Base-by-base conservation (phyloP, 257 asterid genomes). In the Petunia axillaris region DNA sequence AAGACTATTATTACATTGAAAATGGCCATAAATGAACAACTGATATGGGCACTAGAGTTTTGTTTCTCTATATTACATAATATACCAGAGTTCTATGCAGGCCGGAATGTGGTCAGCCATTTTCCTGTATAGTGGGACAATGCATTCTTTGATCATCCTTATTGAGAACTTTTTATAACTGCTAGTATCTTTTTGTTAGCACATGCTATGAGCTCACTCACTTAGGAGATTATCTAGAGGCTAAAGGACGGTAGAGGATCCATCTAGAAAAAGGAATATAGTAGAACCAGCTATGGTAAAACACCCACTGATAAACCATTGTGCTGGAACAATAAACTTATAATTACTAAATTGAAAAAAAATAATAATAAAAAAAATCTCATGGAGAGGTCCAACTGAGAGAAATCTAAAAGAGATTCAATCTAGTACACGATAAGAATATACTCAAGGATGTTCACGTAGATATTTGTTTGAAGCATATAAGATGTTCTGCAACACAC, bases 31-130 rank as follows among this genome's bases (percentile, higher is more conserved):
- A 50, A 71, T 48, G 44, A 66, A 40, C 35, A 66, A 41, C 38
- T 7, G 54, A 66, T 66, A 66, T 43, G 75, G 75, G n/a, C 1
- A 40, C 36, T 65, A 65, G 13, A 65, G n/a, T 64, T 65, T 65
- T 14, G 73, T 36, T 65, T 65, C 36, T 65, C 39, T 14, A 14
- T 65, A 9, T 65, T 14, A 65, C 3, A 65, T 9, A 65, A 14
- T 65, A 15, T 14, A 40, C 52, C 50, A 14, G 25, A 65, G 52
- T 50, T 40, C 37, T 40, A 65, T n/a, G 40, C 37, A 65, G 37
- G 25, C 13, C 14, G 4, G 48, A 36, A 25, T 1, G 48, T 44
- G 74, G 36, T 14, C 74, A 65, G 52, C 37, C 6, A 65, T 58
- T 15, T 39, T 40, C 6, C 13, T 9, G 52, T 6, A 6, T 41